Evolutionary conservation across 1,284 basidiomycete genomes (phyloP), one percentile per base, ranked within the genome.

Genomic region (Grifola frondosa): DNA sequence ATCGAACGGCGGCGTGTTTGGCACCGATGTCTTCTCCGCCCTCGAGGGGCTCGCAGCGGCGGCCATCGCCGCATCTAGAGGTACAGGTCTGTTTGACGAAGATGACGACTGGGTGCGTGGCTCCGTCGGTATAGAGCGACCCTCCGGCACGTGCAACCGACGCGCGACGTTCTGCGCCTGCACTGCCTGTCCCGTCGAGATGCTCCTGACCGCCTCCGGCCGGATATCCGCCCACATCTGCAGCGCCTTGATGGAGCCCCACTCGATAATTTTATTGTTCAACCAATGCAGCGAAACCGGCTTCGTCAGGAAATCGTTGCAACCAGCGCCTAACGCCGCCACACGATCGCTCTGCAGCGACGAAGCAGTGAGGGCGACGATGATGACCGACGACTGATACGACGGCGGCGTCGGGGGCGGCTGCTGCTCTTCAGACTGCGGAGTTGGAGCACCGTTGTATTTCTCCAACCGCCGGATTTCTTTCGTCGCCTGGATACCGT

Each of bases 281-380:
- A 99, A 73, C 97, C 97, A 99, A 37, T 88, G 78, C 16, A 97
- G 73, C 9, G 90, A 92, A 22, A 99, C 96, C 0, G 97, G 97
- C 61, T 99, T 99, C 36, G 95, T 99, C 44, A 99, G 69, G 68
- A 98, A 99, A 65, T 99, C 97, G 59, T 99, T 99, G 69, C 97
- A 99, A 3, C 97, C 97, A 1, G 97, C 97, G 1, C 91, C 95
- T 8, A 99, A 80, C 13, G 97, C 97, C 17, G 88, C 88, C 26
- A 97, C 92, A 72, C 97, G 84, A 74, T 99, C 97, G 45, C 83
- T 86, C 62, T 93, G 89, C 25, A 96, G 71, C 19, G 86, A 94
- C 16, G 95, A 97, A 2, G 97, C 97, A 0, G 97, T 99, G 30
- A 99, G 75, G 11, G 97, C 97, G 49, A 99, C 96, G 56, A 99